These are phyloP conservation scores for Fomitopsis palustris DNA, from an alignment of 1,284 basidiomycete species.

Conservation along the genomic window DNA sequence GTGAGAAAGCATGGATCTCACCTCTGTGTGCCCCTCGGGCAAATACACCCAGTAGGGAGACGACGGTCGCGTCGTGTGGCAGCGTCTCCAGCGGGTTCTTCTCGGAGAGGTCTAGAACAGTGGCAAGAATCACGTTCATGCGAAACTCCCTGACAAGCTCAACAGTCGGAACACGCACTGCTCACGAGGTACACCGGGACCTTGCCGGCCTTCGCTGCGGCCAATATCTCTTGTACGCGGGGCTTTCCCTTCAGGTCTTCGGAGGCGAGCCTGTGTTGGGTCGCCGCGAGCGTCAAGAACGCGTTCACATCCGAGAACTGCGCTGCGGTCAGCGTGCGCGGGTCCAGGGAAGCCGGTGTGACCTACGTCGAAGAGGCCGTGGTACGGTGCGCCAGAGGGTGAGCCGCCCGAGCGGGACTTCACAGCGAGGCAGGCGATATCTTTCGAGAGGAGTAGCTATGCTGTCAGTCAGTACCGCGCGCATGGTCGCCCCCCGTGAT, in stretches of 20 bases:
- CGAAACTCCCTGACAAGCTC: not conserved
- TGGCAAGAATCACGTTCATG: not conserved
- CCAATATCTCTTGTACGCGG: constrained; percentile 61
- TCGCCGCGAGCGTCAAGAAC: constrained; percentile 75
- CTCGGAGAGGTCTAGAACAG: constrained; percentile 63
- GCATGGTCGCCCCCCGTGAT: not conserved
- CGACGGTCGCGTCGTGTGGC: constrained; percentile 55
- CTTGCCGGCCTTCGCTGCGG: constrained; percentile 65
- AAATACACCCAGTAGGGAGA: constrained; percentile 63
- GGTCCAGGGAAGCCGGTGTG: not conserved
- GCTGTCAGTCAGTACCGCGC: not conserved
- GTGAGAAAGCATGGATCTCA: constrained; percentile 21
- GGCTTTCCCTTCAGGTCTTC: constrained; percentile 57
- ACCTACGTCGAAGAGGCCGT: constrained; percentile 74
- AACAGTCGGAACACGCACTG: constrained; percentile 45
- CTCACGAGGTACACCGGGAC: constrained; percentile 73
- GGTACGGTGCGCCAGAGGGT: constrained; percentile 33
- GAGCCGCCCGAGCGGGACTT: constrained; percentile 34
- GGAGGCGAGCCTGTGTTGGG: constrained; percentile 58
- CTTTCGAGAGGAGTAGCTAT: constrained; percentile 60
- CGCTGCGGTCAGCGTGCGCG: not conserved
- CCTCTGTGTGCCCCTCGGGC: constrained; percentile 69
- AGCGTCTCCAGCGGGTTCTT: constrained; percentile 72
- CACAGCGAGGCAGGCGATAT: constrained; percentile 61
- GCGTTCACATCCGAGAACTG: constrained; percentile 82